Evolutionary conservation across 2,329 filamentous ascomycete species (phyloP), one percentile per base, ranked within the genome.

Genomic region (Ophiobolus disseminans): DNA sequence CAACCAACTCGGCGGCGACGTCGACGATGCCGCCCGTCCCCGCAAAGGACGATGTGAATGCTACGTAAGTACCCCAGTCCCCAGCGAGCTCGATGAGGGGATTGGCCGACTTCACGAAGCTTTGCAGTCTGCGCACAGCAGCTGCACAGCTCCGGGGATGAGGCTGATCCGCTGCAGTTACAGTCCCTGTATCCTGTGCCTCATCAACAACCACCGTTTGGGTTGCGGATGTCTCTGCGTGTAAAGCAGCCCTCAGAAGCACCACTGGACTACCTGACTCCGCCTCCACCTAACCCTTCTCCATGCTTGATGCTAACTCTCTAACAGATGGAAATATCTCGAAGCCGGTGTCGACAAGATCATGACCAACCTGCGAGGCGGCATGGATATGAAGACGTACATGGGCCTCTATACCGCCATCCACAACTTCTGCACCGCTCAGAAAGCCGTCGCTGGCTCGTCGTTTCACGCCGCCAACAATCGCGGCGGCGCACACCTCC

Each of bases 381-480:
- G 94, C 53, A 89, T 99, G 76, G 92, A 97, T 68, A 91, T 97
- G 86, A 85, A 88, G 64, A 93, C 90, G 81, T 97, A 97, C 76
- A 97, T 97, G 93, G 91, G 90, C 47, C 86, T 97, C 52, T 97
- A 97, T 77, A 97, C 93, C 43, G 91, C 92, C 53, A 94, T 99
- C 40, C 94, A 99, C 78, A 97, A 99, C 78, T 99, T 99, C 75
- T 99, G 94, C 75, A 99, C 94, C 47, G 96, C 94, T 19, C 94
- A 97, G 74, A 97, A 97, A 73, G 91, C 91, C 1, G 86, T 92
- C 35, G 83, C 84, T n/a, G 80, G 83, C 42, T 76, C 75, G 11
- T 71, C 69, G 19, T 75, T 68, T 57, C 70, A 75, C 64, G 65
- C 72, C 69, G 74, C 73, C 23, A 83, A 84, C 57, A 87, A 90